Evolutionary conservation across 1,284 basidiomycete genomes (phyloP).

Genomic region (Golubevia sp.): DNA sequence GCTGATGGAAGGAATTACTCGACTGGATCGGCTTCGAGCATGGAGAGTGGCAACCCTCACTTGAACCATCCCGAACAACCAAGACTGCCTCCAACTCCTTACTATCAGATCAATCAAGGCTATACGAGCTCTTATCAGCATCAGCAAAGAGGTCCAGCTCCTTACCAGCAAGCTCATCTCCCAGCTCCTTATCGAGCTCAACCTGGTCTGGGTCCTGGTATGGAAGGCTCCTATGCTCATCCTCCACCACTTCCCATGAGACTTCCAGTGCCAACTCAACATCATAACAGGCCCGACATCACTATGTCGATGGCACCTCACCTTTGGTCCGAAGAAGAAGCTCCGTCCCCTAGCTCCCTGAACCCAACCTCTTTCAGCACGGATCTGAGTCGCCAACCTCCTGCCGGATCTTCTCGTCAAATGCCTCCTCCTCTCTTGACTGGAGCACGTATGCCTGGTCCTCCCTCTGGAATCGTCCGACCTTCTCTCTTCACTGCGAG

Average conservation of each 20-base stretch:
- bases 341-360: constrained; percentile 1
- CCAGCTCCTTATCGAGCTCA: neutral
- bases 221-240: neutral
- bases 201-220: neutral
- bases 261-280: neutral
- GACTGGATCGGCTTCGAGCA: neutral
- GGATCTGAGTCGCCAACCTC: neutral
- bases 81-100: neutral
- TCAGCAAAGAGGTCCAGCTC: neutral
- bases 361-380: constrained; percentile 5
- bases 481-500: constrained; percentile 17
- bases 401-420: constrained; percentile 1
- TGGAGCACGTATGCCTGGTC: constrained; percentile 14
- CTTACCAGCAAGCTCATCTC: constrained; percentile 4
- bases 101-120: constrained; percentile 17
- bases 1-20: neutral
- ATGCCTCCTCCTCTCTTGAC: constrained; percentile 13
- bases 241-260: neutral
- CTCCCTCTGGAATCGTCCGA: constrained; percentile 2
- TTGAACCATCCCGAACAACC: constrained; percentile 17
- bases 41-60: neutral
- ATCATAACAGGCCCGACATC: neutral
- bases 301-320: neutral
- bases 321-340: neutral
- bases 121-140: constrained; percentile 20